These are phyloP conservation scores for Acanthamoeba culbertsoni DNA, from an alignment of 208 protist species.

Conservation along the genomic window DNA sequence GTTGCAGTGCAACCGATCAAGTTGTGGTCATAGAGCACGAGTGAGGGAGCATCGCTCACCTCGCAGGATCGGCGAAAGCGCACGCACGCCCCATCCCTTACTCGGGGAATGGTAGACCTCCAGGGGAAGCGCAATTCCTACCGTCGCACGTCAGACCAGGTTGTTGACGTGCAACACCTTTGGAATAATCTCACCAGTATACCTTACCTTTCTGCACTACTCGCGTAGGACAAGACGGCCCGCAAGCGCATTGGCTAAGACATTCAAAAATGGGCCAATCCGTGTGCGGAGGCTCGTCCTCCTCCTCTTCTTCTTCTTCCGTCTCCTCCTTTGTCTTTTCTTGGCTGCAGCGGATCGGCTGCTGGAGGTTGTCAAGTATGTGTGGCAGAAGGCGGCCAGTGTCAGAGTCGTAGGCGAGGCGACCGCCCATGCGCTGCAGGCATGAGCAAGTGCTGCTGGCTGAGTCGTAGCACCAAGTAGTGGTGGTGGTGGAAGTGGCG, in stretches of 20 bases:
- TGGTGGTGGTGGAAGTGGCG: too few relatives aligned
- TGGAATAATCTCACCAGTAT: neutral
- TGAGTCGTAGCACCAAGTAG: too few relatives aligned
- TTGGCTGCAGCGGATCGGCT: too few relatives aligned
- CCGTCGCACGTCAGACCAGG: neutral
- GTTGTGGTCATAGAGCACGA: neutral
- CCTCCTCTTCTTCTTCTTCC: too few relatives aligned
- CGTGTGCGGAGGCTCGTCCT: neutral
- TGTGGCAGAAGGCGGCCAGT: neutral
- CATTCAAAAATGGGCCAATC: neutral
- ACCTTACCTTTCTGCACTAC: neutral
- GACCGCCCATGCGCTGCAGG: neutral
- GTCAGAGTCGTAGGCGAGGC: neutral
- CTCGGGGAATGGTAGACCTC: neutral
- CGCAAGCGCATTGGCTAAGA: neutral
- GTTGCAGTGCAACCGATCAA: neutral
- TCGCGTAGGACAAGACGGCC: neutral
- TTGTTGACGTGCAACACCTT: neutral
- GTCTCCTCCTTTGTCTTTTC: too few relatives aligned
- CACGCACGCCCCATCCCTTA: conserved; percentile 36
- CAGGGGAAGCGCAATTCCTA: neutral
- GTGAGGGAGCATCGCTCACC: neutral
- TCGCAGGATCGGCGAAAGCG: neutral
- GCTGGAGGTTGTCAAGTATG: too few relatives aligned
- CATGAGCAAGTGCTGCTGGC: neutral